Base-by-base conservation (phyloP, 2,329 filamentous ascomycete genomes). In the Didymella glomerata region DNA sequence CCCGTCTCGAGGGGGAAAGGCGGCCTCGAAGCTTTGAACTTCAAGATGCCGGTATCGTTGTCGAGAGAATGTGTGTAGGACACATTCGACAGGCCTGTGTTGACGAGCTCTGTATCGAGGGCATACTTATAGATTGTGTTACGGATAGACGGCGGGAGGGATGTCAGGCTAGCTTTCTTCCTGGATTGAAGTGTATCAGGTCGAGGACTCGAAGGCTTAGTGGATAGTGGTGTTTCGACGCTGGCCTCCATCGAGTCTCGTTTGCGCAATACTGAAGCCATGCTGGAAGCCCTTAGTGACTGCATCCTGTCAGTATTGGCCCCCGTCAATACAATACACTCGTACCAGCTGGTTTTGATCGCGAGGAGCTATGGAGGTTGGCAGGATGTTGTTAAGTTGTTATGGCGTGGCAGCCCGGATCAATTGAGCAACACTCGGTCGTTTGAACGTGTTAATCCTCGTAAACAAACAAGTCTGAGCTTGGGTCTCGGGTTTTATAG, bases 61-160 rank as follows among this genome's bases (percentile, higher is more conserved):
- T 67, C 59, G 44, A 71, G 61, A 16, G 64, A 52, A 45, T 72
- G 68, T 0, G 59, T 70, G 51, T 76, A 76, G 4, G 73, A 74
- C 16, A 76, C 71, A 36, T 71, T 71, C 9, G 66, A 44, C 16
- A 66, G 47, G 41, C 67, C 68, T 9, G 67, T 58, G 47, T 75
- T 75, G 48, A 74, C 72, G n/a, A 73, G 62, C 38, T 76, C 73
- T 10, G 72, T 73, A 54, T 76, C 73, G 9, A 76, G 68, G 20
- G 69, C 57, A 61, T 75, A 66, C 28, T 65, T 66, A 64, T 75
- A 75, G 48, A 76, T 76, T 14, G 62, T 69, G 60, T 75, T 74
- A 24, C 72, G 73, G 28, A 76, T 50, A 0, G 69, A 67, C 1
- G 68, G 42, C 0, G 74, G 74, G 7, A 76, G 68, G 32, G 65